phyloP scores from a whole-genome alignment of 164 flowering plant species.

The Amborella trichopoda region DNA sequence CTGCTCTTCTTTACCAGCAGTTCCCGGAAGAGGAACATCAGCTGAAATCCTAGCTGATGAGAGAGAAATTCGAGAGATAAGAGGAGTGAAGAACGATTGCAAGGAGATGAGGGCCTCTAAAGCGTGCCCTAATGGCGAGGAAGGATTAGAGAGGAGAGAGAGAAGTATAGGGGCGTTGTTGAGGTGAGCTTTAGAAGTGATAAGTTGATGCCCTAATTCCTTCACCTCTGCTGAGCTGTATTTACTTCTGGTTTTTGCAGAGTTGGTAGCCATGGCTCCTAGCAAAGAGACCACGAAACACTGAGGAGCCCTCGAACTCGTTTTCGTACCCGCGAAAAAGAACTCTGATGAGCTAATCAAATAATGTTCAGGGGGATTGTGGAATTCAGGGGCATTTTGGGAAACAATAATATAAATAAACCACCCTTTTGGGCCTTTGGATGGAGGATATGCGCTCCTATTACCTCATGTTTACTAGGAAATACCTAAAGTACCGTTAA shows the following conservation, averaged over 20 bases:
- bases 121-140: conserved; percentile 22
- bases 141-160: conserved; percentile 28
- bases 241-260: conserved; percentile 13
- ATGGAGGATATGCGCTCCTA: too few species aligned
- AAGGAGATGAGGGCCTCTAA: conserved; percentile 71
- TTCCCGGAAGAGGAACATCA: conserved; percentile 2
- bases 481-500: too few species aligned
- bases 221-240: conserved; percentile 35
- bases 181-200: conserved; percentile 63
- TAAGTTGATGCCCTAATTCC: conserved; percentile 54
- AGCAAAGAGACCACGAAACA: too few species aligned
- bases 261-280: neutral
- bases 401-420: too few species aligned
- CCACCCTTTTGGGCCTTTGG: too few species aligned
- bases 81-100: conserved; percentile 73
- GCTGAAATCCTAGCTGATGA: too few species aligned
- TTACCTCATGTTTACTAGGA: too few species aligned
- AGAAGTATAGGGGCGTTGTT: conserved; percentile 79
- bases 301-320: too few species aligned
- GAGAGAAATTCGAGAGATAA: conserved; percentile 47
- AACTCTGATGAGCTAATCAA: too few species aligned
- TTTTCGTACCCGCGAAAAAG: too few species aligned
- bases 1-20: conserved; percentile 1
- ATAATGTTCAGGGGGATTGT: too few species aligned
- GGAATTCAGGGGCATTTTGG: too few species aligned